These are phyloP conservation scores for Theobroma cacao DNA, from an alignment of 345 rosid genomes.

Conservation along the genomic window DNA sequence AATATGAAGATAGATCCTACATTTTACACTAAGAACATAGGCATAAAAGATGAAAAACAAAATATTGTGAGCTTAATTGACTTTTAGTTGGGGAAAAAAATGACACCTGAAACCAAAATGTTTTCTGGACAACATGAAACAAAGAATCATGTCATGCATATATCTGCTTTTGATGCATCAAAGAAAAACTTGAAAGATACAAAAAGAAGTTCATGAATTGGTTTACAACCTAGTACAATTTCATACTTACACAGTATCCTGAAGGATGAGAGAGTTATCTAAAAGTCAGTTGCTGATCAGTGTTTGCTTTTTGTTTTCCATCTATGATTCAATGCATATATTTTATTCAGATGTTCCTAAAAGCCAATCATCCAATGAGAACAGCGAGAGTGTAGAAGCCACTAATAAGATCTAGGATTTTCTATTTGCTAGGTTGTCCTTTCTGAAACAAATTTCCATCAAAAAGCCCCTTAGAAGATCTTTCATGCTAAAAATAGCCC, in stretches of 20 bases:
- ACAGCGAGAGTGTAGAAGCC: not conserved
- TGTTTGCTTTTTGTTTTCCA: not conserved
- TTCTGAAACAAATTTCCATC: not conserved
- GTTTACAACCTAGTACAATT: not conserved
- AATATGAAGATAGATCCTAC: not conserved
- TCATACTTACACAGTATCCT: too few species aligned
- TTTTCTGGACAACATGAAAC: not conserved
- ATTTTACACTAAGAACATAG: not conserved
- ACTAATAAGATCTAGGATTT: not conserved
- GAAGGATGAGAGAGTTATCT: not conserved
- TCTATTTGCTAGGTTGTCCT: not conserved
- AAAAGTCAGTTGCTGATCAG: not conserved
- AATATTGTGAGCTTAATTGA: not conserved
- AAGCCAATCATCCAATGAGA: not conserved
- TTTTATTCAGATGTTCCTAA: not conserved
- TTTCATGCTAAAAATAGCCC: not conserved
- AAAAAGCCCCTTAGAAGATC: not conserved
- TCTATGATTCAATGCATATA: not conserved
- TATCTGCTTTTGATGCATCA: not conserved
- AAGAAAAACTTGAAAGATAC: not conserved
- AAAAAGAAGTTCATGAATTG: not conserved
- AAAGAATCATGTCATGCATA: not conserved
- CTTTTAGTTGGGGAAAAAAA: not conserved
- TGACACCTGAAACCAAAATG: not conserved
- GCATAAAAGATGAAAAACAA: not conserved